phyloP scores from a whole-genome alignment of 441 rosid genomes.

The Cnidoscolus chayamansa region DNA sequence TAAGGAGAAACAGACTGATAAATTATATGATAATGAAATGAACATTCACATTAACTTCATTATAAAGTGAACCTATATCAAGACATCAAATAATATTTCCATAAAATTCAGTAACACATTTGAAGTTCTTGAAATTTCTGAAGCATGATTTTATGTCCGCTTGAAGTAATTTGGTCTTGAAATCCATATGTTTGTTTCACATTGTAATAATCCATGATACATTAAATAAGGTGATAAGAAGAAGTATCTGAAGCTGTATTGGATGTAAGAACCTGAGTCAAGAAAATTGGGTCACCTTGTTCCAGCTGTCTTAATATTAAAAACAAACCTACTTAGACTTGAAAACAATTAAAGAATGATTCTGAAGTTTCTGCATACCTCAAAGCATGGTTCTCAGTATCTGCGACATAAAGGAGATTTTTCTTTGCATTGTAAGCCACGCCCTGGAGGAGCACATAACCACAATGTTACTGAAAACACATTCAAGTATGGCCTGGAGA shows the following conservation, averaged over 20 bases:
- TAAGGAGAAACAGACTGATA: background rate
- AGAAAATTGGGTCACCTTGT: background rate
- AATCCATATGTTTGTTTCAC: background rate
- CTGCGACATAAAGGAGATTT: constrained; percentile 84
- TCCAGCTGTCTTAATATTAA: background rate
- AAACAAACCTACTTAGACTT: constrained; percentile 9
- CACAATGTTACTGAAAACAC: constrained; percentile 10
- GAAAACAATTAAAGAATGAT: constrained; percentile 15
- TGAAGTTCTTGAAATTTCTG: background rate
- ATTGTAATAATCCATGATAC: background rate
- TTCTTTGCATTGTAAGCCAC: constrained; percentile 86
- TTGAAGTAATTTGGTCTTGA: background rate
- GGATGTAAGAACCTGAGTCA: background rate
- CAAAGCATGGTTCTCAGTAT: constrained; percentile 95
- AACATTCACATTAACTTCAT: background rate
- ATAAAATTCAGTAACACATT: background rate
- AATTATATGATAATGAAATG: background rate
- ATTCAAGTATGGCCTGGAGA: background rate
- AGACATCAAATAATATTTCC: background rate
- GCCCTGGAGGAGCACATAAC: constrained; percentile 53
- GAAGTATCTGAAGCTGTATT: constrained; percentile 1
- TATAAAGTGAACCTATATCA: background rate
- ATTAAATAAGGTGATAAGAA: background rate
- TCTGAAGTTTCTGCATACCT: constrained; percentile 43
- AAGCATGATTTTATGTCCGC: background rate